Evolutionary conservation across 1,139 yeast genomes (phyloP).

Genomic region (Arxiozyma heterogenica): DNA sequence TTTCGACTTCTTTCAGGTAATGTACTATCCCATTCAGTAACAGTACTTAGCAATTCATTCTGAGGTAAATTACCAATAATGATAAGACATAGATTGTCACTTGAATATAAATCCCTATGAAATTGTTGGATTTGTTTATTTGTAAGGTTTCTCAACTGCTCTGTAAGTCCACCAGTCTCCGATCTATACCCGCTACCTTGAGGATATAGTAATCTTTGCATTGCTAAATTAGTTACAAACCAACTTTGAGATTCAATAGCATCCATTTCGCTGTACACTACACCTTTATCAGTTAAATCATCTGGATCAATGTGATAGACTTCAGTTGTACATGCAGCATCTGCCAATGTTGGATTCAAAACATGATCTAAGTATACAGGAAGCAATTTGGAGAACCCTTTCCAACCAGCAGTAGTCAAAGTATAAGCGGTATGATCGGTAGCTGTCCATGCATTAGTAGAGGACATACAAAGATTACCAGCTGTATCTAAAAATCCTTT

Average conservation of each 20-base stretch:
- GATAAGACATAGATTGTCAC: constrained; percentile 76
- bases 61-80: constrained; percentile 81
- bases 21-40: constrained; percentile 55
- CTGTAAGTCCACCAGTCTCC: constrained; percentile 88
- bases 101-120: constrained; percentile 63
- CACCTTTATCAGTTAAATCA: constrained; percentile 82
- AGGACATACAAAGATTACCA: constrained; percentile 76
- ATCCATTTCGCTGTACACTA: constrained; percentile 96
- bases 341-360: constrained; percentile 75
- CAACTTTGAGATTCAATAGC: constrained; percentile 79
- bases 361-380: constrained; percentile 90
- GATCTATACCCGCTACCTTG: constrained; percentile 71
- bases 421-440: constrained; percentile 95
- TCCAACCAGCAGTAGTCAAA: constrained; percentile 91
- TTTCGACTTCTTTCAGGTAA: constrained; percentile 34
- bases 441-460: constrained; percentile 96
- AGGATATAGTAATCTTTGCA: constrained; percentile 54
- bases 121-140: constrained; percentile 68
- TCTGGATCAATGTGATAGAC: constrained; percentile 90
- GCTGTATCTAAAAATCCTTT: constrained; percentile 83
- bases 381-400: constrained; percentile 72
- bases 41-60: constrained; percentile 50
- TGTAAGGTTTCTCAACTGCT: constrained; percentile 62
- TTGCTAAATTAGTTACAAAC: constrained; percentile 54
- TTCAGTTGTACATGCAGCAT: constrained; percentile 86